phyloP scores from a whole-genome alignment of 495 filamentous ascomycete species.

The Podospora pseudocomata region DNA sequence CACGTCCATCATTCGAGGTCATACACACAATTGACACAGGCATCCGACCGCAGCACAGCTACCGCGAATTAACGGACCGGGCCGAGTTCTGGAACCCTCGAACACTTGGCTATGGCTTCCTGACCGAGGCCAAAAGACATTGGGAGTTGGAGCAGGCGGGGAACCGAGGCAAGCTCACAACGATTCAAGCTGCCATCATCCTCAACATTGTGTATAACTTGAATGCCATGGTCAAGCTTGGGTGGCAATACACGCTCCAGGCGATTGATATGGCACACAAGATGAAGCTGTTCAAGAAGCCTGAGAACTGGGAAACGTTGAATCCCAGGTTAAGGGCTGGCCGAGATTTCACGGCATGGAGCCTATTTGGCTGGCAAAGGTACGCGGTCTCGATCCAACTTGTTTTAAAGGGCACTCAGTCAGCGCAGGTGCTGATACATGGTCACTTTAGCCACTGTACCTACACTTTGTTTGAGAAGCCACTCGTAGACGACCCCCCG shows the following conservation, averaged over 20 bases:
- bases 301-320: slow-evolving; percentile 5
- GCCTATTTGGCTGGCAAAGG: slow-evolving; percentile 6
- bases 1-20: background rate
- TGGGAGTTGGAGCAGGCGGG: slow-evolving; percentile 33
- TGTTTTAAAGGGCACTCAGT: background rate
- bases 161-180: slow-evolving; percentile 22
- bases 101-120: slow-evolving; percentile 34
- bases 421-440: background rate
- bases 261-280: slow-evolving; percentile 33
- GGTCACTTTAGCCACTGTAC: slow-evolving; percentile 12
- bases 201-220: slow-evolving; percentile 28
- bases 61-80: slow-evolving; percentile 17
- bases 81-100: slow-evolving; percentile 36
- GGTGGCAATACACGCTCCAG: slow-evolving; percentile 29
- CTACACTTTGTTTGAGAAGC: slow-evolving; percentile 25
- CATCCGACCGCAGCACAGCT: background rate
- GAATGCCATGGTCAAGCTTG: slow-evolving; percentile 35
- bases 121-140: slow-evolving; percentile 38
- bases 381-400: background rate
- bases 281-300: slow-evolving; percentile 29
- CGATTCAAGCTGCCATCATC: slow-evolving; percentile 35
- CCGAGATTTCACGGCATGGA: slow-evolving; percentile 6
- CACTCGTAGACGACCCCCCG: slow-evolving; percentile 25
- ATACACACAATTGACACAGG: background rate
- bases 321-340: slow-evolving; percentile 5